Evolutionary conservation across 805 yeast species (phyloP).

Genomic region (Zygotorulaspora florentina): DNA sequence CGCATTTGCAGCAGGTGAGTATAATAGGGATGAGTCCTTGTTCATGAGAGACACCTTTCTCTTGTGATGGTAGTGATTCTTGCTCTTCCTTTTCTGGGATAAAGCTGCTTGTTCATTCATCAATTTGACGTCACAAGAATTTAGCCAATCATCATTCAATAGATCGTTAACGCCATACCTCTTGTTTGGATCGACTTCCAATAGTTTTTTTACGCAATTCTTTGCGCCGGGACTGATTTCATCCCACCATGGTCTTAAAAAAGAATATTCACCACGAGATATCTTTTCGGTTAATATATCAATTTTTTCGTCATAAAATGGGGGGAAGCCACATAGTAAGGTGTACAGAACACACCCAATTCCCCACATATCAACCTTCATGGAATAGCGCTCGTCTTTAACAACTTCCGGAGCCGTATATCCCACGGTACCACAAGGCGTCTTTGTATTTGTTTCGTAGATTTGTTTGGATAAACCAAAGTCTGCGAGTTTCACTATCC

Average conservation of each 20-base stretch:
- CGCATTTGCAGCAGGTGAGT: constrained; percentile 73
- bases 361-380: constrained; percentile 98
- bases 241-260: constrained; percentile 85
- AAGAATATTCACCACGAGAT: constrained; percentile 66
- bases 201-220: constrained; percentile 57
- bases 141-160: constrained; percentile 67
- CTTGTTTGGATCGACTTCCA: constrained; percentile 64
- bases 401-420: constrained; percentile 98
- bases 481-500: constrained; percentile 85
- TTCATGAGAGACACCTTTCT: constrained; percentile 13
- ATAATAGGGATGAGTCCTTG: constrained; percentile 32
- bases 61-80: constrained; percentile 15
- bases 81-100: constrained; percentile 21
- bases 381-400: constrained; percentile 85
- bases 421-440: constrained; percentile 98
- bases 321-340: constrained; percentile 93
- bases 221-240: constrained; percentile 71
- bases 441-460: constrained; percentile 83
- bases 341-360: constrained; percentile 94
- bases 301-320: constrained; percentile 75
- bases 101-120: constrained; percentile 10
- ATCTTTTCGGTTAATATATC: constrained; percentile 67
- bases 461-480: constrained; percentile 92
- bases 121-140: constrained; percentile 26
- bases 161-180: constrained; percentile 67